phyloP scores from a whole-genome alignment of 164 flowering plant species.

The Umbilicus rupestris region DNA sequence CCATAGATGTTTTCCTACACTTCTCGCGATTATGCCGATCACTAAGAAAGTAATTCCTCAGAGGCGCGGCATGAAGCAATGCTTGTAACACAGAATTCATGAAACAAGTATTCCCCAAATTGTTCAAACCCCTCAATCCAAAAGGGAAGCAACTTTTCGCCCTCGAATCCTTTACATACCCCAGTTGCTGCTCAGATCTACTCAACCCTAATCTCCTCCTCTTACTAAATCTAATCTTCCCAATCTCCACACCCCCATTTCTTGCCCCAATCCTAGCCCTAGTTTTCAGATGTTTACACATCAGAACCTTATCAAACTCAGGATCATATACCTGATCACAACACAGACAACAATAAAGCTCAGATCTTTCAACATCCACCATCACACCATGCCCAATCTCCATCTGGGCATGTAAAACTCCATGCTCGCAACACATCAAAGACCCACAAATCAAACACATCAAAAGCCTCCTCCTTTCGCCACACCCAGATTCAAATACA shows the following conservation, averaged over 20 bases:
- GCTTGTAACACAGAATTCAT: slow-evolving; percentile 68
- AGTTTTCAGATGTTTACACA: slow-evolving; percentile 38
- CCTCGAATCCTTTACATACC: slow-evolving; percentile 27
- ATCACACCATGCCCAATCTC: slow-evolving; percentile 48
- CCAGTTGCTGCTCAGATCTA: slow-evolving; percentile 5
- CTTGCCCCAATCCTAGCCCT: slow-evolving; percentile 17
- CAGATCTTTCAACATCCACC: slow-evolving; percentile 64
- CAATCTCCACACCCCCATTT: slow-evolving; percentile 26
- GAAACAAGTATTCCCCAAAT: slow-evolving; percentile 62
- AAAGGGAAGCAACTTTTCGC: slow-evolving; percentile 45
- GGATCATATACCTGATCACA: slow-evolving; percentile 86
- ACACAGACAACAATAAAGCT: slow-evolving; percentile 65
- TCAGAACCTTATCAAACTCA: slow-evolving; percentile 57
- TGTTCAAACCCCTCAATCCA: slow-evolving; percentile 73
- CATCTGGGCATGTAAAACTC: slow-evolving; percentile 36
- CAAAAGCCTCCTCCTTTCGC: slow-evolving; percentile 41
- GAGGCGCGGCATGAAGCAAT: slow-evolving; percentile 53
- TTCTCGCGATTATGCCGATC: slow-evolving; percentile 30
- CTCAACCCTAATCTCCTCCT: slow-evolving; percentile 20
- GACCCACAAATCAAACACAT: slow-evolving; percentile 67
- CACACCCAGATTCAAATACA: background rate
- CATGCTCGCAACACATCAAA: slow-evolving; percentile 52
- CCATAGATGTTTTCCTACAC: slow-evolving; percentile 26
- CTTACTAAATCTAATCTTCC: slow-evolving; percentile 33
- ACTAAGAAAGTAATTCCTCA: slow-evolving; percentile 46